Base-by-base conservation (phyloP, 192 early-diverging fungal genomes). In the Podochytrium sp. region DNA sequence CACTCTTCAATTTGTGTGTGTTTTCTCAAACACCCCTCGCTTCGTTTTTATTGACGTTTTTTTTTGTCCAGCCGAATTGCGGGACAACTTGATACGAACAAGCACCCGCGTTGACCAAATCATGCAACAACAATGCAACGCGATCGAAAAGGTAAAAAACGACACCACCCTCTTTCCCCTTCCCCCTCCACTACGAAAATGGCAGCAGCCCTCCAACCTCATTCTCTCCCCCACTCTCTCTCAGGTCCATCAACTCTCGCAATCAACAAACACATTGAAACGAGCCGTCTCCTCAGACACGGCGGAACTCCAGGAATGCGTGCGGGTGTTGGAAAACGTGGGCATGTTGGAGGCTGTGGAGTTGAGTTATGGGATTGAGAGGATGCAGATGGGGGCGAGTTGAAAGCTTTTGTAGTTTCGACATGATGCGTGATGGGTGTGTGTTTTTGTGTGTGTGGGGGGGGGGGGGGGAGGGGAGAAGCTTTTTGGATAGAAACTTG, bases 111-210 rank as follows among this genome's bases (percentile, higher is more conserved):
- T 65, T 1, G 25, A 65, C n/a, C 16, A 7, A 23, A 65, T 65
- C 43, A 10, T 65, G 37, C 12, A 43, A 25, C 14, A 41, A 47
- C 20, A 25, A 30, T 12, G 12, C 27, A 16, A 30, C 18, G 10
- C 27, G 60, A 20, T 62, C 38, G 60, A 62, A 62, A 62, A 62
- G 60, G 60, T 62, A 29, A n/a, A n/a, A n/a, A n/a, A n/a, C n/a
- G n/a, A n/a, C n/a, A n/a, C n/a, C n/a, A n/a, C n/a, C n/a, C n/a
- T n/a, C n/a, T n/a, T n/a, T n/a, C n/a, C n/a, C n/a, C n/a, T n/a
- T n/a, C n/a, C n/a, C n/a, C n/a, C n/a, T n/a, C n/a, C n/a, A n/a
- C n/a, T n/a, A n/a, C n/a, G n/a, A n/a, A n/a, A n/a, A n/a, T n/a
- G n/a, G n/a, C n/a, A n/a, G n/a, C n/a, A n/a, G n/a, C n/a, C n/a